Evolutionary conservation across 2,329 filamentous ascomycete genomes (phyloP), one percentile per base, ranked within the genome.

Genomic region (Herpotrichia juniperi): DNA sequence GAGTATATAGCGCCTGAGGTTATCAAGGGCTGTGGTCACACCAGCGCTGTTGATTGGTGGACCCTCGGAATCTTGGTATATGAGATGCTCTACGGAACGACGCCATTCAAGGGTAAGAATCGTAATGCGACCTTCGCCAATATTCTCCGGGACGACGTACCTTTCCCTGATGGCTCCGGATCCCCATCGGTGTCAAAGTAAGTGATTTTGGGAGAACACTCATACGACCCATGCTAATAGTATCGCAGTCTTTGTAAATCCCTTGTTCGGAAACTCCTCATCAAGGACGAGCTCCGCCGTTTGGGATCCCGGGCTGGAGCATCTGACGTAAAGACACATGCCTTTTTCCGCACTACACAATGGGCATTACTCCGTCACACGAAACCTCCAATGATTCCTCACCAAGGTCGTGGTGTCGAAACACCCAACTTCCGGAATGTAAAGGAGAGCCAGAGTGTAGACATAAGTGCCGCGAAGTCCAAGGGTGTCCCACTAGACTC

Each of bases 21-120:
- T 30, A 99, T 99, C 73, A 97, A 97, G 78, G 94, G 94, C 32
- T 97, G 93, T 69, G 94, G 94, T 21, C 94, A 99, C 76, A 99
- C 94, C 7, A 97, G 93, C 71, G 94, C 94, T 12, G 94, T 99
- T 12, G 94, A 99, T 74, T 99, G 94, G 94, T 99, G 94, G 94
- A 99, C 94, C 0, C 77, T 99, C 47, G 94, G 94, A 17, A 97
- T 99, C 62, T 78, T 99, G 68, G 92, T 99, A 50, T 99, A 97
- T 74, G 94, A 99, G 76, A 99, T 99, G 94, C 82, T 99, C 30
- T 99, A 93, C 77, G 94, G 94, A 49, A 99, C 93, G 0, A 99
- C 94, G 0, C 94, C 94, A 1, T 99, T 99, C 83, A 99, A 99
- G 80, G 94, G 94, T 63, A 97, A 99, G 84, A 99, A 97, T 76